Evolutionary conservation across 768 basidiomycete species (phyloP).

Genomic region (Podaxis sp.): DNA sequence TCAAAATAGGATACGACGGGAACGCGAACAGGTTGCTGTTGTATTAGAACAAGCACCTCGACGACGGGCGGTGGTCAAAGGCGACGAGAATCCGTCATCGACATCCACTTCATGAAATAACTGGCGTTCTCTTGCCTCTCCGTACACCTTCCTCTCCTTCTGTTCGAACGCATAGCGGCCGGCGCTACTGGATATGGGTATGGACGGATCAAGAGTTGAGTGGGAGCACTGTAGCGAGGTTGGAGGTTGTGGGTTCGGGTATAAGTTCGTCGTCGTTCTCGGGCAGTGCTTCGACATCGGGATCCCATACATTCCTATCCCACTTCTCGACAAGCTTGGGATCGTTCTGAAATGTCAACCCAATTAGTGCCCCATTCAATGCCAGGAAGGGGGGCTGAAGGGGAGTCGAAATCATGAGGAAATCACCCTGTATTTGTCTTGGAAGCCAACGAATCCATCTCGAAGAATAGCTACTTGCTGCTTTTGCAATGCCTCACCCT

Average conservation of each 20-base stretch:
- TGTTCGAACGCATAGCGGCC: background rate
- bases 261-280: slow-evolving; percentile 22
- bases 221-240: background rate
- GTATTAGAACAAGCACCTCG: slow-evolving; percentile 12
- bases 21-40: slow-evolving; percentile 49
- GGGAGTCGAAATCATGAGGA: background rate
- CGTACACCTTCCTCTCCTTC: background rate
- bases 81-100: slow-evolving; percentile 1
- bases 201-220: background rate
- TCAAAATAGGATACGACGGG: slow-evolving; percentile 51
- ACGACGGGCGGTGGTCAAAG: slow-evolving; percentile 11
- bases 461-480: slow-evolving; percentile 64
- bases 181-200: background rate
- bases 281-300: slow-evolving; percentile 21
- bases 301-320: slow-evolving; percentile 64
- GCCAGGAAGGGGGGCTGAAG: too few species aligned
- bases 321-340: slow-evolving; percentile 74
- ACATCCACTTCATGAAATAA: slow-evolving; percentile 3
- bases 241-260: background rate
- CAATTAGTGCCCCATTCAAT: background rate
- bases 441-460: slow-evolving; percentile 75
- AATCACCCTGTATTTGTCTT: slow-evolving; percentile 62
- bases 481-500: slow-evolving; percentile 34
- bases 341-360: slow-evolving; percentile 47
- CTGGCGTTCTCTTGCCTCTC: too few species aligned